phyloP scores from a whole-genome alignment of 1,284 basidiomycete genomes.

The Cutaneotrichosporon sp. region DNA sequence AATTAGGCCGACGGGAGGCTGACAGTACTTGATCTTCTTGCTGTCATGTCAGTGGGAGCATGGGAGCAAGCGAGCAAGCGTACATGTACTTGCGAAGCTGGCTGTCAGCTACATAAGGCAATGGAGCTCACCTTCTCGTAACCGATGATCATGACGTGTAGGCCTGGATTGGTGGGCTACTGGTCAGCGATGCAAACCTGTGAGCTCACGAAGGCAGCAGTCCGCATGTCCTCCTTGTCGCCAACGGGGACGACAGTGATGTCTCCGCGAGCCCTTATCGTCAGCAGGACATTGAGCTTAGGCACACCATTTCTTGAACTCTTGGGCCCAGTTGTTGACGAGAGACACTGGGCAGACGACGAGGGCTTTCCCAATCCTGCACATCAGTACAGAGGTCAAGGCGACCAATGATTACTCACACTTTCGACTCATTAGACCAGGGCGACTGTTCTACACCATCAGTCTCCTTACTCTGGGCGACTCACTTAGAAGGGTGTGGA shows the following conservation, averaged over 20 bases:
- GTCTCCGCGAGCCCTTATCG: constrained; percentile 13
- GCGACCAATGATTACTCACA: constrained; percentile 33
- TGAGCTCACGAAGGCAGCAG: constrained; percentile 74
- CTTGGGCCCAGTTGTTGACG: constrained; percentile 93
- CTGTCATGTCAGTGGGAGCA: constrained; percentile 31
- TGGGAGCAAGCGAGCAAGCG: constrained; percentile 27
- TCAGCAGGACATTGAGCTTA: constrained; percentile 1
- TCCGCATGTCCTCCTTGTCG: constrained; percentile 64
- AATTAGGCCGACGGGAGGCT: constrained; percentile 84
- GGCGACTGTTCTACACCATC: constrained; percentile 66
- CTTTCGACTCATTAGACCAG: constrained; percentile 62
- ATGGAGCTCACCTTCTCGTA: constrained; percentile 67
- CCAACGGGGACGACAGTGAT: constrained; percentile 71
- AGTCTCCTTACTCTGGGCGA: constrained; percentile 19
- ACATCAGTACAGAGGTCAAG: constrained; percentile 19
- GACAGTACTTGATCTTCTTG: constrained; percentile 48
- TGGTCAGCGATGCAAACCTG: constrained; percentile 15
- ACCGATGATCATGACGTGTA: constrained; percentile 85
- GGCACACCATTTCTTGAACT: constrained; percentile 85
- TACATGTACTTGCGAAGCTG: constrained; percentile 74
- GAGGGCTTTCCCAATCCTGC: constrained; percentile 68
- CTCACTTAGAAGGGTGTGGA: constrained; percentile 85
- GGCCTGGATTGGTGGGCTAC: constrained; percentile 60
- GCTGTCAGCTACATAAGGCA: constrained; percentile 1
- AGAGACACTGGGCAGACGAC: constrained; percentile 95